These are phyloP conservation scores for Geosmithia flava DNA, from an alignment of 2,329 filamentous ascomycete genomes.

Conservation along the genomic window DNA sequence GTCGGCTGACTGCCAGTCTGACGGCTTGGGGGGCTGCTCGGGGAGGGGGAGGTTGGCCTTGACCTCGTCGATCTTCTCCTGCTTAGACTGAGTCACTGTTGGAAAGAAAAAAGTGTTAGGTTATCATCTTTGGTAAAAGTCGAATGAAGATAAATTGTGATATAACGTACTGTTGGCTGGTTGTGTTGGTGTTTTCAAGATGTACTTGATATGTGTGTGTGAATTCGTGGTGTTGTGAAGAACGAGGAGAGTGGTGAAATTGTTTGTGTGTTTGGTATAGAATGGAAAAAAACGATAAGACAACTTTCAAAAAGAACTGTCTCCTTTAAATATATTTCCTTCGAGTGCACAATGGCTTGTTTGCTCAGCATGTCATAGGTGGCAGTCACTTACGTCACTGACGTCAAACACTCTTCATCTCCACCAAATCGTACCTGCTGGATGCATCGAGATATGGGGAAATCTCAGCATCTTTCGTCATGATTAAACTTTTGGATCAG, in stretches of 20 bases:
- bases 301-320: neutral
- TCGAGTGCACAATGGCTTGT: neutral
- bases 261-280: neutral
- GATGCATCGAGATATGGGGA: no score
- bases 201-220: no score
- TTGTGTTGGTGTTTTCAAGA: no score
- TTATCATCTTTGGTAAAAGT: no score
- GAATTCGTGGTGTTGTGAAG: no score
- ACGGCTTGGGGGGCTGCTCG: constrained; percentile 62
- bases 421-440: neutral
- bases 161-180: no score
- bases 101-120: neutral
- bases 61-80: constrained; percentile 52
- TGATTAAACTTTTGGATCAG: no score
- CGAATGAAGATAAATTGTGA: no score
- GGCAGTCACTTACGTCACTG: constrained; percentile 5
- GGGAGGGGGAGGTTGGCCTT: constrained; percentile 68
- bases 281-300: no score
- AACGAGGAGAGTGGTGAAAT: neutral
- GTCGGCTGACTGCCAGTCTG: constrained; percentile 68
- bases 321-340: neutral
- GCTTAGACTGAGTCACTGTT: constrained; percentile 38
- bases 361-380: neutral
- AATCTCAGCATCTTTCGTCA: no score
- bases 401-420: constrained; percentile 3